These are phyloP conservation scores for Grigorovia jiainica DNA, from an alignment of 805 yeast species.

Conservation along the genomic window DNA sequence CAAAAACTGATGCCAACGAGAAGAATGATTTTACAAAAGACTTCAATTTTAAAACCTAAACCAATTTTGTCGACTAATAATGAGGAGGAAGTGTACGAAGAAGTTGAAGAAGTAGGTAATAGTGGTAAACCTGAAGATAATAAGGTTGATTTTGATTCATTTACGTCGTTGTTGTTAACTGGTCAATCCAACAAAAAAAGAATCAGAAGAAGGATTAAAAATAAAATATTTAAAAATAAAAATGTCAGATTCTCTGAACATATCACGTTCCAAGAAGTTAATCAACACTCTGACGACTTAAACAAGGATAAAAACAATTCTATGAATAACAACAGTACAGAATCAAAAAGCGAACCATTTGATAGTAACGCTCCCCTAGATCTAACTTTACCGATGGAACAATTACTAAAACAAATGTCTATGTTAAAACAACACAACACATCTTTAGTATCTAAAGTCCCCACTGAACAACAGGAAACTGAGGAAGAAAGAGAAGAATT, in stretches of 20 bases:
- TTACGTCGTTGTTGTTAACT: constrained; percentile 73
- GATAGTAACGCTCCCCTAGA: constrained; percentile 34
- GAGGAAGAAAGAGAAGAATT: constrained; percentile 64
- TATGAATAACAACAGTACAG: constrained; percentile 4
- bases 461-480: constrained; percentile 30
- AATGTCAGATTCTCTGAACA: constrained; percentile 69
- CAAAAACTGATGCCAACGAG: constrained; percentile 45
- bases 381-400: constrained; percentile 68
- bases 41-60: constrained; percentile 71
- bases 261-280: constrained; percentile 33
- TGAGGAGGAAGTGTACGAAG: constrained; percentile 37
- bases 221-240: constrained; percentile 37
- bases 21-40: constrained; percentile 40
- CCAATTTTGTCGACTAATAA: constrained; percentile 62
- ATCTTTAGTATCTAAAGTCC: constrained; percentile 24
- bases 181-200: constrained; percentile 55
- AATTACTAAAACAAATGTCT: constrained; percentile 42
- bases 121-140: constrained; percentile 4
- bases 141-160: constrained; percentile 72
- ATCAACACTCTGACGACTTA: constrained; percentile 4
- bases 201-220: constrained; percentile 25
- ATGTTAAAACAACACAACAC: constrained; percentile 16
- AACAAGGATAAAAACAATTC: constrained; percentile 1
- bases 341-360: neutral
- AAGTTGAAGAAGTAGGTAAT: constrained; percentile 19